Percentiles rank a stretch among this genome's conserved stretches.
Evolutionary conservation across 83 land plant species (phyloP).

Genomic region (Picea engelmannii): DNA sequence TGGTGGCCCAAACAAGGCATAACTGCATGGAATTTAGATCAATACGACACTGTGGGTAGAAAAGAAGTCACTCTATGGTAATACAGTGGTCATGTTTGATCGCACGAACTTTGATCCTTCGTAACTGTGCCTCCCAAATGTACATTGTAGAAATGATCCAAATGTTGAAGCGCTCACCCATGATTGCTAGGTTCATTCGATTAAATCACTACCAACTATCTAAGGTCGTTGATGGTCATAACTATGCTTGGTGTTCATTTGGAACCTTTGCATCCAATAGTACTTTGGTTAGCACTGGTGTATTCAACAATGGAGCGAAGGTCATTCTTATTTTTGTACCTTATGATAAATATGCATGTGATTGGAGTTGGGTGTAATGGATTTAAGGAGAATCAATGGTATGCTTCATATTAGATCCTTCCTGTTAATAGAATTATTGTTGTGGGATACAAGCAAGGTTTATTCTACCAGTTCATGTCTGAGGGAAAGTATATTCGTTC

Average conservation of each 20-base stretch:
- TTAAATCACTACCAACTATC: constrained; percentile 5
- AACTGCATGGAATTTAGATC: too few relatives aligned
- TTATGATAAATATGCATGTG: not conserved
- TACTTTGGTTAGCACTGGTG: constrained; percentile 38
- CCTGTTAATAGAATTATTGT: constrained; percentile 8
- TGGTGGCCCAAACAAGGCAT: not conserved
- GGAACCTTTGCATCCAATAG: constrained; percentile 45
- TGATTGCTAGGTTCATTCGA: constrained; percentile 35
- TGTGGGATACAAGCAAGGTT: too few relatives aligned
- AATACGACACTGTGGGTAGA: too few relatives aligned
- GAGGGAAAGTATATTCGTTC: too few relatives aligned
- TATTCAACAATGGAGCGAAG: not conserved
- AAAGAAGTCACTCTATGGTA: too few relatives aligned
- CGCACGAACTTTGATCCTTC: too few relatives aligned
- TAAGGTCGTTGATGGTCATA: constrained; percentile 31
- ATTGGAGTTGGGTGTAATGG: constrained; percentile 17
- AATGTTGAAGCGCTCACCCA: too few relatives aligned
- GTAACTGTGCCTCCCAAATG: too few relatives aligned
- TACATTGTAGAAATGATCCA: too few relatives aligned
- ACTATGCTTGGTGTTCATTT: constrained; percentile 67
- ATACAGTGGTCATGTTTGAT: too few relatives aligned
- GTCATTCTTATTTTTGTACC: too few relatives aligned
- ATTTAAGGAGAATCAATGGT: constrained; percentile 39
- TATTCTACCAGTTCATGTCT: too few relatives aligned
- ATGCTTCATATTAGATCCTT: not conserved